phyloP scores from a whole-genome alignment of 2,329 filamentous ascomycete species.

The Dactylellina haptotyla region DNA sequence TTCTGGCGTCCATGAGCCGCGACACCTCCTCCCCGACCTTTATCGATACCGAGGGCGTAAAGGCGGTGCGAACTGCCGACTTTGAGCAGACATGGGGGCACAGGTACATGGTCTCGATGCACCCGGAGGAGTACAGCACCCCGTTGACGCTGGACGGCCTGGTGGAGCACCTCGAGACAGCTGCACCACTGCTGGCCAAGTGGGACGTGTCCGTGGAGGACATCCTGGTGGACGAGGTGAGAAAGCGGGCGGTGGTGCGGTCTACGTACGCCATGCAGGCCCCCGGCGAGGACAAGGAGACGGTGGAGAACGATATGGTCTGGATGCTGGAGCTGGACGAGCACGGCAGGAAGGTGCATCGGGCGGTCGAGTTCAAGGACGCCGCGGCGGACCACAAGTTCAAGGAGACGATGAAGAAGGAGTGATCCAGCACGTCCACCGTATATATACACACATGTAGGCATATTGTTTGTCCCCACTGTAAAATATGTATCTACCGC shows the following conservation, averaged over 20 bases:
- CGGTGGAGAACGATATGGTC: constrained; percentile 13
- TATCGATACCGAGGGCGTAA: constrained; percentile 4
- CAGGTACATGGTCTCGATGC: background rate
- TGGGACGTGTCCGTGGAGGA: constrained; percentile 22
- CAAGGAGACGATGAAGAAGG: background rate
- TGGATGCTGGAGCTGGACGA: constrained; percentile 17
- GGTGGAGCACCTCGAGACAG: constrained; percentile 2
- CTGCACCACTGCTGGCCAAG: background rate
- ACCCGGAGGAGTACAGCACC: background rate
- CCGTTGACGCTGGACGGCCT: constrained; percentile 8
- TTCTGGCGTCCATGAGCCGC: constrained; percentile 19
- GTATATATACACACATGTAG: too few relatives aligned
- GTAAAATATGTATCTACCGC: too few relatives aligned
- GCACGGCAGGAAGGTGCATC: background rate
- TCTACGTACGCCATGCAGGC: constrained; percentile 15
- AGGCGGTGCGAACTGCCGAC: background rate
- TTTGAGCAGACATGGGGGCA: constrained; percentile 19
- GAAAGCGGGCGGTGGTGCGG: constrained; percentile 6
- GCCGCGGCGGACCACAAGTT: background rate
- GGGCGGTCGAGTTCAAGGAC: constrained; percentile 3
- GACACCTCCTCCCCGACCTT: background rate
- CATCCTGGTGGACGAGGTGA: constrained; percentile 12
- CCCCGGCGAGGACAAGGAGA: background rate
- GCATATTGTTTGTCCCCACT: too few relatives aligned
- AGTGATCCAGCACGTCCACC: too few relatives aligned